Evolutionary conservation across 257 asterid species (phyloP).

Genomic region (Nicotiana undulata): DNA sequence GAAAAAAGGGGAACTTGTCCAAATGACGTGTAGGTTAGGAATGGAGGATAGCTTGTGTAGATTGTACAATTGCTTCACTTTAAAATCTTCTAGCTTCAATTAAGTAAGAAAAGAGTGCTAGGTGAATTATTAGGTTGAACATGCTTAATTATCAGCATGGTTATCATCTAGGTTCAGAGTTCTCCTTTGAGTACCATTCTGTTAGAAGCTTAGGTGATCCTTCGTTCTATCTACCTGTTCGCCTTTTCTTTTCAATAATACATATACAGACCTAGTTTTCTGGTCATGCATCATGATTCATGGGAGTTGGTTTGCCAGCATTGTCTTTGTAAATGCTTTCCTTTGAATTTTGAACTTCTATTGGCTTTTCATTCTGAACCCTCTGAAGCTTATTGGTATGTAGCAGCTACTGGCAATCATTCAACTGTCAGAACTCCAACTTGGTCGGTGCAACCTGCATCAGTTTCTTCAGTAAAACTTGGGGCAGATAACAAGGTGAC

Average conservation of each 20-base stretch:
- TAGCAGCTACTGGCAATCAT: slow-evolving; percentile 40
- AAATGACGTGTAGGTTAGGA: not conserved
- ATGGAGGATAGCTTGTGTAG: not conserved
- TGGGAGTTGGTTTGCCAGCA: slow-evolving; percentile 2
- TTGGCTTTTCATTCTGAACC: slow-evolving; percentile 23
- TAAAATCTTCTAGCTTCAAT: not conserved
- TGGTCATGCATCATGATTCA: not conserved
- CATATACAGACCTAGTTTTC: not conserved
- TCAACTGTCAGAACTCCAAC: slow-evolving; percentile 50
- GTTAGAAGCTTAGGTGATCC: not conserved
- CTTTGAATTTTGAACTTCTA: slow-evolving; percentile 4
- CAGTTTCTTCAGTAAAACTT: slow-evolving; percentile 38
- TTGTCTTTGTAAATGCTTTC: not conserved
- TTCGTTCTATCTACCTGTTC: not conserved
- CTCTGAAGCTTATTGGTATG: slow-evolving; percentile 12
- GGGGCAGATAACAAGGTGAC: slow-evolving; percentile 48
- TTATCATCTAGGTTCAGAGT: not conserved
- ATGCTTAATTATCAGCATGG: not conserved
- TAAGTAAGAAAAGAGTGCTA: not conserved
- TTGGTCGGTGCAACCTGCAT: slow-evolving; percentile 67
- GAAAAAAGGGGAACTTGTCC: not conserved
- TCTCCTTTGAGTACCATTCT: not conserved
- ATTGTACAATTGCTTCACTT: not conserved
- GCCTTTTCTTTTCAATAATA: not conserved
- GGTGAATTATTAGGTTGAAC: not conserved